Base-by-base conservation (phyloP, 2,329 filamentous ascomycete species). In the Capronia americana region DNA sequence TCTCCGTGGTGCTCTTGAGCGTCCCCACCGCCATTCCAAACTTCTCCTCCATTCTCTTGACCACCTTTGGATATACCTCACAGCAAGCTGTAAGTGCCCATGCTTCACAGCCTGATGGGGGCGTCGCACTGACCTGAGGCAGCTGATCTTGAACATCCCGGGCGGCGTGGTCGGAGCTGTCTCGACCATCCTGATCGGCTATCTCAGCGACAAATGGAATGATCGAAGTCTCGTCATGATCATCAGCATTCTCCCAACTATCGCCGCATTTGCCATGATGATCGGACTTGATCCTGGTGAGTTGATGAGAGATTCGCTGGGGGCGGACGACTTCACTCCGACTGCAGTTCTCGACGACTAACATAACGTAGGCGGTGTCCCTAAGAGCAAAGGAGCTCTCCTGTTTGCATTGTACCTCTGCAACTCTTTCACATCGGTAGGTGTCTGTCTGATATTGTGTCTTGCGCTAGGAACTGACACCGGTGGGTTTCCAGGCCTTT, bases 401-500 rank as follows among this genome's bases (percentile, higher is more conserved):
- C 70, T 83, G 7, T 75, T 80, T 4, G 81, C 80, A 0, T 77
- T 79, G 23, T 82, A 82, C 67, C 74, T 83, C 7, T 79, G 79
- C 53, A 80, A 82, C 57, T 76, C 77, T 0, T 79, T 81, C 61
- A 79, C 80, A 4, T 78, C 80, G 26, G 57, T 61, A 61, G 3
- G n/a, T 41, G 8, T 53, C 26, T 32, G 3, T 30, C 46, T n/a
- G 32, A 34, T 34, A 11, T 3, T 11, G 10, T 34, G 32, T 12
- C 32, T 34, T 34, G 32, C 32, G 10, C 32, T 1, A 12, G 8
- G 32, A 34, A 34, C 32, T 34, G 10, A 34, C 32, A 12, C 32
- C 32, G 32, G 32, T 34, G 32, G 32, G 8, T 34, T 1, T 14
- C 8, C 30, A 61, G 14, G 75, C 77, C 6, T 74, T 83, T 17